Evolutionary conservation across 1,139 yeast species (phyloP), one percentile per base, ranked within the genome.

Genomic region (Scheffersomyces parashehatae): DNA sequence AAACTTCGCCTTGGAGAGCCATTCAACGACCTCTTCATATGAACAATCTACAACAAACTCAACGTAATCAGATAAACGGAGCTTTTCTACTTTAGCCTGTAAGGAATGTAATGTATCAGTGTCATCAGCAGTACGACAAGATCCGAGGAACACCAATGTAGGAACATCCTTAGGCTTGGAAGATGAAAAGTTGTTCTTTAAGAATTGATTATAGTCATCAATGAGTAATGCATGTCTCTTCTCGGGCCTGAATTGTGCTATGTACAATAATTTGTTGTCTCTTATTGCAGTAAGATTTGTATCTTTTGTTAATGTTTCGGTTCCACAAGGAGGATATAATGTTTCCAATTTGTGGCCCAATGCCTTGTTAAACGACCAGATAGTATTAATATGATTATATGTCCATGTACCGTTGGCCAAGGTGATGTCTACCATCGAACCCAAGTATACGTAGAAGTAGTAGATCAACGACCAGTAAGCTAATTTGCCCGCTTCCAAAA

Each of bases 201-300:
- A 55, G 54, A 83, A 86, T 42, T 73, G 65, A 9, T 81, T 69
- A 65, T 81, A 95, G 53, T 89, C 83, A 3, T 64, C 54, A 36
- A 93, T 64, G 3, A 91, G 76, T 42, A 93, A 70, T 14, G 67
- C 74, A 59, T 95, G 99, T 50, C 99, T 82, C 65, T 95, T 95
- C 62, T 95, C 99, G 0, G 97, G 95, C 46, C 99, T 81, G 67
- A 88, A 95, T 65, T 95, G 99, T 0, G 98, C 98, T 41, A 95
- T 68, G 47, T 85, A 89, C 7, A 93, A 75, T 46, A 90, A 71
- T 30, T 75, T 74, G 42, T 85, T 81, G 42, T 74, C 66, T 48
- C 95, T 73, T 1, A 15, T 45, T 24, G 56, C 57, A 41, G 28
- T 28, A 1, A 37, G 36, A 8, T 43, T 43, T 1, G 42, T 31